These are phyloP conservation scores for Mycena sanguinolenta DNA, from an alignment of 768 basidiomycete genomes.

Conservation along the genomic window DNA sequence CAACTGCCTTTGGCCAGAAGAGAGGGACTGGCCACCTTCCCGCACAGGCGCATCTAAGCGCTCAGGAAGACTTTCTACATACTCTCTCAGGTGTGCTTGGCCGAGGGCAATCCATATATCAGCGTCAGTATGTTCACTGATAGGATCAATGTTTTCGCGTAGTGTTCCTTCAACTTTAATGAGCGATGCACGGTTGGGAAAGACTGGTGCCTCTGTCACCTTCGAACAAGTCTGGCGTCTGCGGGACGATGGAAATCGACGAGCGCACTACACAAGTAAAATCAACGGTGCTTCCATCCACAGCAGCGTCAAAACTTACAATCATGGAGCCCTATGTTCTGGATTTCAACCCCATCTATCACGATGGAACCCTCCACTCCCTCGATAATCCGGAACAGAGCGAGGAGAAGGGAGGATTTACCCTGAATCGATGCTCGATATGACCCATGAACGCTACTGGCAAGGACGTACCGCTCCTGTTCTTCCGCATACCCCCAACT, in stretches of 20 bases:
- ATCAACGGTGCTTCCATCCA: not conserved
- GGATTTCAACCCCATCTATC: constrained; percentile 84
- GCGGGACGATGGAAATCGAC: constrained; percentile 88
- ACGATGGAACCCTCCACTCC: constrained; percentile 74
- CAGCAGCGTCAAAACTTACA: constrained; percentile 55
- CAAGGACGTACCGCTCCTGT: constrained; percentile 75
- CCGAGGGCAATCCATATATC: constrained; percentile 91
- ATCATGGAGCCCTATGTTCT: constrained; percentile 81
- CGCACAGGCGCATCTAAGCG: constrained; percentile 80
- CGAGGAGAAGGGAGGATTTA: constrained; percentile 66
- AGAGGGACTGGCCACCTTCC: constrained; percentile 87
- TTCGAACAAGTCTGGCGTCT: constrained; percentile 61
- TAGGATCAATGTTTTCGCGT: constrained; percentile 92
- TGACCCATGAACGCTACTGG: not conserved
- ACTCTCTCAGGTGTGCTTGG: constrained; percentile 81
- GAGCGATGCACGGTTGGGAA: not conserved
- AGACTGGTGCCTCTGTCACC: not conserved
- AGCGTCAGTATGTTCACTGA: constrained; percentile 77
- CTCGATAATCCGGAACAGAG: constrained; percentile 85
- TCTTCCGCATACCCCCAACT: constrained; percentile 90
- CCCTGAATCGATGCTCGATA: constrained; percentile 14
- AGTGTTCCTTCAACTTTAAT: constrained; percentile 69
- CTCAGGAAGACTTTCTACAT: constrained; percentile 73
- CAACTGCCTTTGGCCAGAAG: constrained; percentile 88
- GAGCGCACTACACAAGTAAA: constrained; percentile 68